phyloP scores from a whole-genome alignment of 2,329 filamentous ascomycete species.

The Endoconidiophora polonica region DNA sequence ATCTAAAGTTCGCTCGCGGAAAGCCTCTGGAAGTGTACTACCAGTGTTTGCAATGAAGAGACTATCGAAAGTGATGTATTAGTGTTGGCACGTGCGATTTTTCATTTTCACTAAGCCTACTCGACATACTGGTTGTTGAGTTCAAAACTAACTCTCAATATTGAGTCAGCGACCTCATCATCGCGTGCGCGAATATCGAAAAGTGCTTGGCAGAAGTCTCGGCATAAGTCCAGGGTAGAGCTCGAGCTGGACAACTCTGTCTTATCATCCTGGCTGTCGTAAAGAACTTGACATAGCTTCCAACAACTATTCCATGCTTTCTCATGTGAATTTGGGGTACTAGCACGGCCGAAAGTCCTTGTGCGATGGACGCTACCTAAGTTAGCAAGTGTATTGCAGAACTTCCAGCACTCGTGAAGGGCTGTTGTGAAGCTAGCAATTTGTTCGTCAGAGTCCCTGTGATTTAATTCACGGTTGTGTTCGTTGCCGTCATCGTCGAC shows the following conservation, averaged over 20 bases:
- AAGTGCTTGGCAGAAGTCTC: constrained; percentile 79
- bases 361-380: constrained; percentile 72
- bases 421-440: constrained; percentile 55
- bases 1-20: constrained; percentile 76
- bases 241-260: constrained; percentile 45
- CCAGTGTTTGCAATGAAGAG: constrained; percentile 79
- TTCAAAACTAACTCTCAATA: constrained; percentile 83
- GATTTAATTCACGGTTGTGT: constrained; percentile 23
- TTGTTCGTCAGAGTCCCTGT: constrained; percentile 31
- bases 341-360: constrained; percentile 59
- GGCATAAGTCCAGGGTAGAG: constrained; percentile 68
- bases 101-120: neutral
- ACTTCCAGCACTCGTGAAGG: constrained; percentile 77
- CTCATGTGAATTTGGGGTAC: constrained; percentile 62
- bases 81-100: neutral
- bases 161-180: constrained; percentile 68
- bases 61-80: constrained; percentile 20
- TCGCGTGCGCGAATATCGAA: constrained; percentile 71
- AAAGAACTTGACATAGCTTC: constrained; percentile 79
- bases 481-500: constrained; percentile 39
- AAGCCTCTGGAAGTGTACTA: constrained; percentile 64
- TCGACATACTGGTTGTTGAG: constrained; percentile 65
- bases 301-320: constrained; percentile 89
- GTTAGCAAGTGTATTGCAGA: constrained; percentile 79
- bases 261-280: constrained; percentile 61